Conservation (phyloP, 192 early-diverging fungal genomes). For the Backusella circina region DNA sequence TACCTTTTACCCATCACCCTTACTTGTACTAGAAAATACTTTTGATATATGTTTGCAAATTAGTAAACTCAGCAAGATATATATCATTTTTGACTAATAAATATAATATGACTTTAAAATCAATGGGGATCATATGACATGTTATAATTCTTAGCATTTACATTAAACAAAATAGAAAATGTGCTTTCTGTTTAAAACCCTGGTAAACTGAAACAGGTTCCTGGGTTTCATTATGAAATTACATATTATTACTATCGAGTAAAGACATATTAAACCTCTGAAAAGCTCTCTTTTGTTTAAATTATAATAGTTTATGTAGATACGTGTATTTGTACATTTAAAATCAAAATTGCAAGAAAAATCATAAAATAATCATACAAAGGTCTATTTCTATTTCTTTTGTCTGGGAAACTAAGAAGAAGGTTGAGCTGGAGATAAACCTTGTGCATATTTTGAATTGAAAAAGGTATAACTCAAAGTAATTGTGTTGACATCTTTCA, state of each 20-base stretch:
- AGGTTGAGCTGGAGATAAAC: conserved; percentile 18
- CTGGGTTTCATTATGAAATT: too few species aligned
- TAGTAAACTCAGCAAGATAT: neutral
- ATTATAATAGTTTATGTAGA: neutral
- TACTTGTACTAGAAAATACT: neutral
- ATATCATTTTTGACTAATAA: neutral
- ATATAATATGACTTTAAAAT: neutral
- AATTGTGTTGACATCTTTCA: conserved; percentile 91
- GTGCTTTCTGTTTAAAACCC: too few species aligned
- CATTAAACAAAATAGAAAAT: too few species aligned
- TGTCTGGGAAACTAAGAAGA: neutral
- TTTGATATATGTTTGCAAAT: neutral
- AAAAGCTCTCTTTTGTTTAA: neutral
- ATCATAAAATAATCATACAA: conserved; percentile 4
- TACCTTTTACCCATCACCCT: neutral
- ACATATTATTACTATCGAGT: too few species aligned
- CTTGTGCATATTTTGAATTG: conserved; percentile 57
- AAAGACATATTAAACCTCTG: too few species aligned
- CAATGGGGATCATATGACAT: too few species aligned
- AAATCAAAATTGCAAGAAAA: neutral
- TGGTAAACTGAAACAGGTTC: too few species aligned
- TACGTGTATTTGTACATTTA: neutral
- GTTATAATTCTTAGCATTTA: too few species aligned
- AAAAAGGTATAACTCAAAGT: conserved; percentile 96
- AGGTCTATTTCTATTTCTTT: neutral